Base-by-base conservation (phyloP, 371 early-diverging fungal species). In the Mortierella sp. region DNA sequence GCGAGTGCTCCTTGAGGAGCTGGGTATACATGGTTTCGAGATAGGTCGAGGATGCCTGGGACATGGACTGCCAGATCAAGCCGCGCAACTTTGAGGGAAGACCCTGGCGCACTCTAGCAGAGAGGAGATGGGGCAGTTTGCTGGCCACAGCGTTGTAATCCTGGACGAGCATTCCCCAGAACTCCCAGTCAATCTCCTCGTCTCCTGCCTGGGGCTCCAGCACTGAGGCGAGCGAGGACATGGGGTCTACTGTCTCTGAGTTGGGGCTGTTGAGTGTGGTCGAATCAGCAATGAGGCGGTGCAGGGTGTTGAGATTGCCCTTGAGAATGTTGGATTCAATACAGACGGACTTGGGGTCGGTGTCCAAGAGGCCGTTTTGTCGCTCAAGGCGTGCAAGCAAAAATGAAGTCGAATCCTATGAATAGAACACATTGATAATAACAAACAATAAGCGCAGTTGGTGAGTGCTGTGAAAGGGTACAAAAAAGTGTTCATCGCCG, bases 1-100 rank as follows among this genome's bases (percentile, higher is more conserved):
- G 93, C 28, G 97, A 95, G 40, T 91, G 88, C 81, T 97, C 95
- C 59, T 89, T 90, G 19, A 97, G 82, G 69, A 98, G 91, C 78
- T 95, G 95, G 44, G 94, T 90, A 89, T 97, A 98, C 61, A 96
- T 91, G 1, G 94, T 92, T 82, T 97, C 98, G 70, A 98, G 88
- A 75, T 94, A 92, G 44, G 91, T 91, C 3, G 94, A 93, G 21
- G 96, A 95, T 16, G 94, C 93, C 74, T 94, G 94, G 51, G 94
- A 93, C 94, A 98, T 95, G 64, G 96, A 93, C 84, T 96, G 97
- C 98, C 98, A 98, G 72, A 98, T 94, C 74, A 94, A 90, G n/a
- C 98, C 98, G 72, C 98, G 94, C 57, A 98, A 90, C 72, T 94
- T 91, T 11, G 92, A 84, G 1, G 98, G 98, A 24, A 98, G 91